Base-by-base conservation (phyloP, 2,329 filamentous ascomycete genomes). In the Apiospora saccharicola region DNA sequence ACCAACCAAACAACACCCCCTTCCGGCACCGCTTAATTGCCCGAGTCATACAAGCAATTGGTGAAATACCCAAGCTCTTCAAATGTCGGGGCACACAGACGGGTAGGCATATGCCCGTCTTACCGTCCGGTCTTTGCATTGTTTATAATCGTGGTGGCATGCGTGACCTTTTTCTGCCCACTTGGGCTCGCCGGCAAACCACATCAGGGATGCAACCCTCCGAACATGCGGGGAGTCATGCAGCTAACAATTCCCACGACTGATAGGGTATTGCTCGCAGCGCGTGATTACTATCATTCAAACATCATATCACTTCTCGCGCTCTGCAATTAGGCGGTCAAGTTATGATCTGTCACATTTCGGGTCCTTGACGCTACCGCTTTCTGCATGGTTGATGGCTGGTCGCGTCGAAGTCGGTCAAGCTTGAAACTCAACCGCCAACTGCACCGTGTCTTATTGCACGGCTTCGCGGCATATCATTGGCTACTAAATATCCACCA, bases 241-340 rank as follows among this genome's bases (percentile, higher is more conserved):
- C 57, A 5, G 57, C 57, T 64, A 41, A 64, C 4, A 10, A 64
- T 41, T n/a, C 19, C 57, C 14, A n/a, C 57, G 22, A 24, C 34
- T 61, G 53, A 61, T 61, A 61, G 53, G 53, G n/a, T 30, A 37
- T 61, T 7, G 2, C 16, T 22, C 19, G 51, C 26, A 34, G 16
- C 51, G 53, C 30, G 16, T 61, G 53, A 37, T 61, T 34, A 12
- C 53, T 61, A 37, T 16, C 22, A 37, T 61, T 22, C 30, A 37
- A 10, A 22, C 26, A 61, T 37, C 30, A n/a, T 61, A 41, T 22
- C 57, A 41, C 4, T 64, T n/a, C 34, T n/a, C 57, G 30, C 57
- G 3, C 57, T 13, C 30, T 64, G 57, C 57, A 64, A 41, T 64
- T 64, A 64, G 57, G 57, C 57, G 57, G 57, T 64, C 57, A 64